Conservation (phyloP, 768 basidiomycete species). For the Suillus luteus region DNA sequence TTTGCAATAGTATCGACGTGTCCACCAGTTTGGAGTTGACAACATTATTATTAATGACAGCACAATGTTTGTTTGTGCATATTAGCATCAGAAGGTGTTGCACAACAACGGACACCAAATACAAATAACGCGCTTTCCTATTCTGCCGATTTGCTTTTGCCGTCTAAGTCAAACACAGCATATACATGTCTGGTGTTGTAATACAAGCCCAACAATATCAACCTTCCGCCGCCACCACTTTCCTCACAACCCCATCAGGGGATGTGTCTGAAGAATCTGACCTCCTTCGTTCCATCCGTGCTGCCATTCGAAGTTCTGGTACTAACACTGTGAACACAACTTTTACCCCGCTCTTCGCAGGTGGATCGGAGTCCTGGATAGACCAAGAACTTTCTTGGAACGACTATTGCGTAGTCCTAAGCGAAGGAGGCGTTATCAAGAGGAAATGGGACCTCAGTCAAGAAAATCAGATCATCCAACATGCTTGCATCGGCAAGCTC, state of each 20-base stretch:
- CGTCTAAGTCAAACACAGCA: not conserved
- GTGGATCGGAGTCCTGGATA: constrained; percentile 42
- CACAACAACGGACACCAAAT: constrained; percentile 3
- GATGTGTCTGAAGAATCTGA: constrained; percentile 30
- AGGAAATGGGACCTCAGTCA: constrained; percentile 76
- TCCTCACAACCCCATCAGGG: constrained; percentile 36
- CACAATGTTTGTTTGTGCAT: constrained; percentile 13
- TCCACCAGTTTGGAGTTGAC: not conserved
- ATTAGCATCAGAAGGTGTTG: constrained; percentile 16
- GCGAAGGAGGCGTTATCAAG: constrained; percentile 64
- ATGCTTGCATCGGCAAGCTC: constrained; percentile 76
- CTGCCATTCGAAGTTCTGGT: constrained; percentile 58
- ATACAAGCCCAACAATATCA: constrained; percentile 45
- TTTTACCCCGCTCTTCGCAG: constrained; percentile 43
- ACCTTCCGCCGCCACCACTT: constrained; percentile 46
- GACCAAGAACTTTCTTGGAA: constrained; percentile 77
- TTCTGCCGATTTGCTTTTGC: not conserved
- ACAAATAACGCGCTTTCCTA: constrained; percentile 4
- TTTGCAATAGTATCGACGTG: constrained; percentile 21
- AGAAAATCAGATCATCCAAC: constrained; percentile 74
- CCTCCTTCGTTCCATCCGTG: constrained; percentile 58
- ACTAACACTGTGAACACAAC: constrained; percentile 43
- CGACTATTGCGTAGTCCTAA: constrained; percentile 59
- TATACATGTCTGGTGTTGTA: constrained; percentile 22
- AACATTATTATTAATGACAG: too few species aligned